Base-by-base conservation (phyloP, 2,329 filamentous ascomycete species). In the Sporothrix protearum region DNA sequence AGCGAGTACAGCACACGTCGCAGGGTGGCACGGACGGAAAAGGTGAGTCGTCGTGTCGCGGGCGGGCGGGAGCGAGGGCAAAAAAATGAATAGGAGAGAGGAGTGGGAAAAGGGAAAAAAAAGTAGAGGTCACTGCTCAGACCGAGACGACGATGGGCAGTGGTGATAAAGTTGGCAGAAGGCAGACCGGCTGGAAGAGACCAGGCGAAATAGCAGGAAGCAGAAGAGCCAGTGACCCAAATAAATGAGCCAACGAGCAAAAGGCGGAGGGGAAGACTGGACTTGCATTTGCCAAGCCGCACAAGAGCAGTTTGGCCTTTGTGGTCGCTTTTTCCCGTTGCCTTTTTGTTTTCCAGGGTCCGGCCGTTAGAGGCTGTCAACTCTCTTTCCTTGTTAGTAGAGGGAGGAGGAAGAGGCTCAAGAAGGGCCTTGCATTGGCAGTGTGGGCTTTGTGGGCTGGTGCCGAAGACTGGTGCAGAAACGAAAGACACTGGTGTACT, bases 241-340 rank as follows among this genome's bases (percentile, higher is more conserved):
- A n/a, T n/a, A n/a, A 16, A 14, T 47, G 42, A 47, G 14, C 42
- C 14, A 47, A 47, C 42, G 42, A 47, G 2, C 42, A 45, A 45
- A 64, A 64, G 59, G 59, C 59, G 59, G 28, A 51, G 49, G 49
- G 39, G 39, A 67, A 67, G 45, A 45, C 64, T 51, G 45, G 64
- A 28, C 64, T 53, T 53, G 22, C 49, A 28, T 67, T 28, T 67
- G 64, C 64, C 64, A 67, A 67, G 64, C 64, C 64, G 45, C 64
- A 51, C 42, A 51, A 67, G 45, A 49, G 59, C 45, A 51, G 45
- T 49, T 47, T 42, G 59, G 36, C 59, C 39, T 42, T 64, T 66
- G 47, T 45, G 39, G 39, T 49, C 28, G 45, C 42, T 25, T 67
- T 51, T 66, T 49, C 6, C 42, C 63, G 63, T 16, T 63, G 22